Base-by-base conservation (phyloP, 176 grass and related monocot species). In the Lolium multiflorum region DNA sequence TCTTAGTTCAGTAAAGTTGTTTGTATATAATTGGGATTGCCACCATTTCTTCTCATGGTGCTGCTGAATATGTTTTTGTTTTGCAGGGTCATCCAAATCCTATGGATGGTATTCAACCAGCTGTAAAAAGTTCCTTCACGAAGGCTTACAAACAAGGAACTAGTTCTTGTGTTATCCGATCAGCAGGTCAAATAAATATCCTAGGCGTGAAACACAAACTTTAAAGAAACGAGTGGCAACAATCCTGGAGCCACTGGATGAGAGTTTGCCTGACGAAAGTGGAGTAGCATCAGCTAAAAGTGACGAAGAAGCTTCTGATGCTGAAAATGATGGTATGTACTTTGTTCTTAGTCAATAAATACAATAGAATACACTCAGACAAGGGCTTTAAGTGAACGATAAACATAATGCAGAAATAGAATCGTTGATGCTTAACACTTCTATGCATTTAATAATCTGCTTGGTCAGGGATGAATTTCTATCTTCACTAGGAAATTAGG, bases 101-200 rank as follows among this genome's bases (percentile, higher is more conserved):
- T 80, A 91, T 96, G 92, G 97, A 99, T 84, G 92, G 86, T 80
- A 93, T 96, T 84, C 94, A 88, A 81, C 87, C 97, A 63, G 88
- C 94, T 62, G 97, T 99, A 62, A 99, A 99, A 89, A 88, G 92
- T 55, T 94, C 97, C 39, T 81, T 96, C 69, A 99, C 97, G 38
- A 96, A 87, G 76, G 94, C 94, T 74, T 94, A 94, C 82, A 99
- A 99, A 85, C 92, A 96, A 87, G 94, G 90, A 64, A 96, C 92
- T 69, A 89, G 65, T 81, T 94, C 84, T 67, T 90, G 94, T 80
- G 87, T 94, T 75, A 80, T 96, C 74, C 78, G 92, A 71, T 77
- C 92, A 80, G 97, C 97, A 87, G 94, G 96, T 91, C 62, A 93
- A 72, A 88, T 96, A 81, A 90, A 79, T 76, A 90, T 99, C 49